A percentile compares a stretch with the other conserved stretches of the same genome.
phyloP scores from a whole-genome alignment of 1,284 basidiomycete species.

The Heterobasidion occidentale region DNA sequence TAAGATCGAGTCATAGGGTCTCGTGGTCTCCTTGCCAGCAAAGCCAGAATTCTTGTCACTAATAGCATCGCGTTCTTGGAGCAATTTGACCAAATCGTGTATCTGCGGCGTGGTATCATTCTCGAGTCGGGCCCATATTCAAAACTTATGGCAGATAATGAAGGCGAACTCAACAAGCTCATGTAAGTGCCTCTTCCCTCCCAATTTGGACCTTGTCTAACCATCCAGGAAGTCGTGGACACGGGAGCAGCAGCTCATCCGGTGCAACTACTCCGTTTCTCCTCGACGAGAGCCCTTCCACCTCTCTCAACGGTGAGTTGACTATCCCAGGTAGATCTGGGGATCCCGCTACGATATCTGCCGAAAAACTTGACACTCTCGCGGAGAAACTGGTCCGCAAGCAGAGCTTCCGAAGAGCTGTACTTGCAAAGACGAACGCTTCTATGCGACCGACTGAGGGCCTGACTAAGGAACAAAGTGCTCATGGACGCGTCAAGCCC shows the following conservation, averaged over 20 bases:
- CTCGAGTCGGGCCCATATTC: conserved; percentile 72
- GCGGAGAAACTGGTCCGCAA: conserved; percentile 34
- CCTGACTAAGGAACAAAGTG: conserved; percentile 68
- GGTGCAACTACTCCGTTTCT: conserved; percentile 6
- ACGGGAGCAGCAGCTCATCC: conserved; percentile 7
- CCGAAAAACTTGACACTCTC: conserved; percentile 6
- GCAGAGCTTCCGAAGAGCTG: conserved; percentile 33
- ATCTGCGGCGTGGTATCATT: conserved; percentile 80
- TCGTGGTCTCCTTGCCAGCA: conserved; percentile 74
- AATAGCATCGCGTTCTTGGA: conserved; percentile 84
- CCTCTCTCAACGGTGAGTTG: neutral
- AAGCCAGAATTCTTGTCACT: conserved; percentile 85
- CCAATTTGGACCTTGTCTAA: neutral
- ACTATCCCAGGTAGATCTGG: neutral
- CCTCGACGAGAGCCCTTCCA: neutral
- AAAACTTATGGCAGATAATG: conserved; percentile 53
- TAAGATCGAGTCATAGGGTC: conserved; percentile 87
- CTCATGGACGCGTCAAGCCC: conserved; percentile 77
- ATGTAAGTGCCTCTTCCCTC: conserved; percentile 42
- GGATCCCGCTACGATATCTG: conserved; percentile 4
- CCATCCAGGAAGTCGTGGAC: conserved; percentile 4
- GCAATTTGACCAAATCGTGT: conserved; percentile 75
- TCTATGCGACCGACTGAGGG: conserved; percentile 27
- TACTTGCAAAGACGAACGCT: conserved; percentile 1
- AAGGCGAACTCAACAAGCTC: conserved; percentile 75